A percentile compares a stretch with the other conserved stretches of the same genome.
Conservation (phyloP, 2,329 filamentous ascomycete species). For the Capronia coronata region DNA sequence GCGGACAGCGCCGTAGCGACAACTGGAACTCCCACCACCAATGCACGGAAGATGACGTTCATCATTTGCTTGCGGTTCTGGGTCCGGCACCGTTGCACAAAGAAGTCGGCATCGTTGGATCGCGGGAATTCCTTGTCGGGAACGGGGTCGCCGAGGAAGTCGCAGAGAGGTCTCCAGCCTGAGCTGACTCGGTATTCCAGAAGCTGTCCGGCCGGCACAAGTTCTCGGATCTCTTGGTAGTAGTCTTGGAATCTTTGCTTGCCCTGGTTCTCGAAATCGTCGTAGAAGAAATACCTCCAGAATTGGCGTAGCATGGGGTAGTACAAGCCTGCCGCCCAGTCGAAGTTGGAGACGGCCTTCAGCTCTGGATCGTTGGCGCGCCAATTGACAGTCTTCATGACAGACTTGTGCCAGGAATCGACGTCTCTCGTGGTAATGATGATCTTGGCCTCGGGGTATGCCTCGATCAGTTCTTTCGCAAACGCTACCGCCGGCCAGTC, state of each 20-base stretch:
- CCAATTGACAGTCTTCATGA: conserved; percentile 63
- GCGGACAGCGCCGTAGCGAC: conserved; percentile 42
- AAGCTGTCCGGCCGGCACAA: conserved; percentile 46
- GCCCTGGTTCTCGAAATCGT: conserved; percentile 59
- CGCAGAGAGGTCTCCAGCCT: conserved; percentile 50
- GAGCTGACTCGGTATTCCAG: conserved; percentile 51
- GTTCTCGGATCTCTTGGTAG: conserved; percentile 46
- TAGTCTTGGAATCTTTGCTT: conserved; percentile 57
- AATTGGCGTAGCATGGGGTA: conserved; percentile 65
- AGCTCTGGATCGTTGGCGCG: conserved; percentile 58
- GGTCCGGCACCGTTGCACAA: conserved; percentile 49
- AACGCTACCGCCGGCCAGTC: conserved; percentile 65
- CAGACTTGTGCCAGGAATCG: conserved; percentile 57
- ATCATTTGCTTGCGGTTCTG: conserved; percentile 52
- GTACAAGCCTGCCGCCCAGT: conserved; percentile 62
- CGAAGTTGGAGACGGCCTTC: conserved; percentile 49
- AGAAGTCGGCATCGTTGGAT: conserved; percentile 50
- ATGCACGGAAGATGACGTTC: conserved; percentile 47
- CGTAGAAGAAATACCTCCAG: conserved; percentile 62
- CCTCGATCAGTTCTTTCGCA: conserved; percentile 62
- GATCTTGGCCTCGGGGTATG: conserved; percentile 66
- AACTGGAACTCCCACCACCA: conserved; percentile 45
- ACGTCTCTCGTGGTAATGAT: conserved; percentile 62
- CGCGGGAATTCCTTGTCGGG: conserved; percentile 46
- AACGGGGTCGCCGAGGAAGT: conserved; percentile 49